Evolutionary conservation across 495 filamentous ascomycete genomes (phyloP).

Genomic region (Extremus antarcticus): DNA sequence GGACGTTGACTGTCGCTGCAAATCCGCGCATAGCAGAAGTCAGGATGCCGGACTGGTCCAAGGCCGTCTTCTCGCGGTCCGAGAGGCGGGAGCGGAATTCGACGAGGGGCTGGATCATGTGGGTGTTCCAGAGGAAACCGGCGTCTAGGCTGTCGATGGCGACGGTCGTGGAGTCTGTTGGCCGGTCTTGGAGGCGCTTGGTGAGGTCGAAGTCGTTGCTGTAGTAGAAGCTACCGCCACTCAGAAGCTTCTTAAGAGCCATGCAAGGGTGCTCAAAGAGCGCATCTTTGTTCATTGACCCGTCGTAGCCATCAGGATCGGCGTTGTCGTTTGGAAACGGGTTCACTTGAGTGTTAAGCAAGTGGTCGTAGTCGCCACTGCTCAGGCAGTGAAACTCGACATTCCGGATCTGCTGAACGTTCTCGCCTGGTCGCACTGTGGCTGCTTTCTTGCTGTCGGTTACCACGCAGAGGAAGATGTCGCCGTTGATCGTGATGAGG

Average conservation of each 20-base stretch:
- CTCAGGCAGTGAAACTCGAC: slow-evolving; percentile 93
- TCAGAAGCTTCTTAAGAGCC: slow-evolving; percentile 79
- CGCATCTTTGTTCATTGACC: slow-evolving; percentile 53
- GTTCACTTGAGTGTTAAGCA: slow-evolving; percentile 51
- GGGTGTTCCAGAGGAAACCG: slow-evolving; percentile 91
- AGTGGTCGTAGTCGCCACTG: slow-evolving; percentile 66
- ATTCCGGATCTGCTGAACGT: slow-evolving; percentile 69
- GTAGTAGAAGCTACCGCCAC: slow-evolving; percentile 96
- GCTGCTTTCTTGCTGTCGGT: slow-evolving; percentile 67
- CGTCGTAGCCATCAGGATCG: slow-evolving; percentile 39
- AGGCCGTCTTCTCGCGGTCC: slow-evolving; percentile 53
- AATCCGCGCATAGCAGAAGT: slow-evolving; percentile 93
- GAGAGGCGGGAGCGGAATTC: slow-evolving; percentile 73
- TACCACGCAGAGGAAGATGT: slow-evolving; percentile 90
- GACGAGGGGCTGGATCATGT: slow-evolving; percentile 90
- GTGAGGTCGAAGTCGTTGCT: slow-evolving; percentile 95
- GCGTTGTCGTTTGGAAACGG: slow-evolving; percentile 41
- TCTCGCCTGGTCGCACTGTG: slow-evolving; percentile 74
- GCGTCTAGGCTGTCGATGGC: slow-evolving; percentile 54
- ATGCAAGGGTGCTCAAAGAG: slow-evolving; percentile 75
- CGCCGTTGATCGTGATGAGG: slow-evolving; percentile 69
- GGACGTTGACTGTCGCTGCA: slow-evolving; percentile 70
- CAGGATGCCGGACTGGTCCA: slow-evolving; percentile 77
- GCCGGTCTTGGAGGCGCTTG: slow-evolving; percentile 81
- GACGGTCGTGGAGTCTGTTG: slow-evolving; percentile 27